phyloP scores from a whole-genome alignment of 2,329 filamentous ascomycete species.

The Huntiella omanensis region DNA sequence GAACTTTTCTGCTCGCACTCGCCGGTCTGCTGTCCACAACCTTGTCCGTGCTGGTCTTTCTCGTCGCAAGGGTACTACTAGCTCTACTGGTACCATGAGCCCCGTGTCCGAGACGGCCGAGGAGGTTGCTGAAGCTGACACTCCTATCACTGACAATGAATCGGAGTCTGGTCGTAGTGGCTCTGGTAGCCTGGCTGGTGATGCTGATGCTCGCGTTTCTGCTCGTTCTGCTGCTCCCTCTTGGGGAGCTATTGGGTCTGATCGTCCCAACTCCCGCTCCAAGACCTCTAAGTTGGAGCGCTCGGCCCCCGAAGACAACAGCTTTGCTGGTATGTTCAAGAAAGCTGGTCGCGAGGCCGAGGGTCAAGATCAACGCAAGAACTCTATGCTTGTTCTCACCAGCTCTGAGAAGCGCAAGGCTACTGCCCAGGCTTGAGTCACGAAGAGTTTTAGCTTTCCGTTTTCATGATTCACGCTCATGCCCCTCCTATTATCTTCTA shows the following conservation, averaged over 20 bases:
- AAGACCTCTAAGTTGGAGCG: constrained; percentile 39
- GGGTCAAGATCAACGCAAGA: constrained; percentile 51
- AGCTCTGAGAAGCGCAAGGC: constrained; percentile 76
- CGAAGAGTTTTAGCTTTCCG: constrained; percentile 4
- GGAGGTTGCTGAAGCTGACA: constrained; percentile 31
- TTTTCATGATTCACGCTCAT: constrained; percentile 11
- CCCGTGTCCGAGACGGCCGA: constrained; percentile 69
- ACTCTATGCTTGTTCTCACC: constrained; percentile 70
- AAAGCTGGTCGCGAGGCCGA: constrained; percentile 34
- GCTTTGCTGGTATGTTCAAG: constrained; percentile 49
- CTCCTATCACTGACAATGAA: constrained; percentile 53
- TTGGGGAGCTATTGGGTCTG: constrained; percentile 68
- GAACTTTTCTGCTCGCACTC: constrained; percentile 88
- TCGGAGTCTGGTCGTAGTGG: constrained; percentile 53
- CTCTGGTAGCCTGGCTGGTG: constrained; percentile 65
- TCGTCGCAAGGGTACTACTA: constrained; percentile 58
- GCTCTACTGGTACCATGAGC: constrained; percentile 60
- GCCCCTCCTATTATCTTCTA: constrained; percentile 10
- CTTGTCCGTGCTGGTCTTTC: constrained; percentile 78
- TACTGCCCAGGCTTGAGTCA: constrained; percentile 11
- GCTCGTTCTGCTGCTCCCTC: constrained; percentile 51
- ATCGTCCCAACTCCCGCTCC: constrained; percentile 49
- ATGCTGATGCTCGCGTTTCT: constrained; percentile 48
- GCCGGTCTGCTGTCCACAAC: constrained; percentile 79
- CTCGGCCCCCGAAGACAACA: constrained; percentile 29